Percentiles rank a stretch among this genome's conserved stretches.
These are phyloP conservation scores for Hymenoscyphus scutula DNA, from an alignment of 2,329 filamentous ascomycete species.

Conservation along the genomic window DNA sequence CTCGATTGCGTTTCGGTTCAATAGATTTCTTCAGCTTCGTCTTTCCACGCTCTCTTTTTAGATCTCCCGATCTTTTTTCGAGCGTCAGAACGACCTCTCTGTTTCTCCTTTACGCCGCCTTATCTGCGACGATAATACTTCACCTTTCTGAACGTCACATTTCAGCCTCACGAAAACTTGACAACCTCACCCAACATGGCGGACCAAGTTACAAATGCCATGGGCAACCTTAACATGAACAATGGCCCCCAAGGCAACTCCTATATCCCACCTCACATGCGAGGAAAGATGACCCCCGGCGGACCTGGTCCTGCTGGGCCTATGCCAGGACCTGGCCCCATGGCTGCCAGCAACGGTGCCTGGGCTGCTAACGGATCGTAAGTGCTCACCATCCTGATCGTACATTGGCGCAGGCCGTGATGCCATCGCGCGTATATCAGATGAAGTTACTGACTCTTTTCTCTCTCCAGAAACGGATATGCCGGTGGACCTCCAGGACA, in stretches of 20 bases:
- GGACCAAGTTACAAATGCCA: conserved; percentile 4
- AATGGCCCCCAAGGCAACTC: conserved; percentile 57
- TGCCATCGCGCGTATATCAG: background rate
- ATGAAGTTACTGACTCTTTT: conserved; percentile 29
- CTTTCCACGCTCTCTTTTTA: conserved; percentile 27
- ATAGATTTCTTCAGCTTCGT: conserved; percentile 25
- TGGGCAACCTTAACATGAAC: conserved; percentile 49
- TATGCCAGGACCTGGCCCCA: conserved; percentile 24
- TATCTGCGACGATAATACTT: conserved; percentile 19
- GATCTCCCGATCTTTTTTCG: conserved; percentile 30
- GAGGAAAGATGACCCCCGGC: conserved; percentile 49
- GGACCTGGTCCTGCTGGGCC: conserved; percentile 21
- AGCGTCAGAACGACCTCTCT: conserved; percentile 20
- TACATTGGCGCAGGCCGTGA: background rate
- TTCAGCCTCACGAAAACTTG: conserved; percentile 18
- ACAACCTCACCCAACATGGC: conserved; percentile 8
- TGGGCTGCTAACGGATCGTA: conserved; percentile 54
- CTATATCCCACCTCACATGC: conserved; percentile 85
- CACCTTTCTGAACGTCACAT: background rate
- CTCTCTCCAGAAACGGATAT: conserved; percentile 46
- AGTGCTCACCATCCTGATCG: conserved; percentile 35
- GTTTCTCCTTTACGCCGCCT: conserved; percentile 10
- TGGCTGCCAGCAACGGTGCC: conserved; percentile 59
- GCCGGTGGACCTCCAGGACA: conserved; percentile 31
- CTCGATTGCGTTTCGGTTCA: conserved; percentile 34